These are phyloP conservation scores for Serendipita sp. DNA, from an alignment of 768 basidiomycete genomes.

Conservation along the genomic window DNA sequence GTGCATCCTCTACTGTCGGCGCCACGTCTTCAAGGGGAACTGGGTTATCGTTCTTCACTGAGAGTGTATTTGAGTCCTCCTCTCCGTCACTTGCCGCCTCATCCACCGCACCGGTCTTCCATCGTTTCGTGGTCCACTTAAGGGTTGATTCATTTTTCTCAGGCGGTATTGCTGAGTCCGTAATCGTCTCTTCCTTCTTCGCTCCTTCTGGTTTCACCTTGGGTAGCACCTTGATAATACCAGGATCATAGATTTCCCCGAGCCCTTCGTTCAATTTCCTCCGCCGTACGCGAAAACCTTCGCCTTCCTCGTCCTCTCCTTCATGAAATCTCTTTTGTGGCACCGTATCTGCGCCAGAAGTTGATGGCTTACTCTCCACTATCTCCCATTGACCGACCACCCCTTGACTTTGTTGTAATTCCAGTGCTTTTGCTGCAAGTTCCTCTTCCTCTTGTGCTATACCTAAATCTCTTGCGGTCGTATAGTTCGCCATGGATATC, in stretches of 20 bases:
- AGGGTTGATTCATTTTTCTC: not conserved
- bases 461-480: conserved; percentile 73
- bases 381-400: conserved; percentile 16
- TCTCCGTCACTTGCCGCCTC: not conserved
- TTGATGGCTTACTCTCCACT: conserved; percentile 24
- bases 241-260: conserved; percentile 73
- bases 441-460: conserved; percentile 64
- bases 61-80: not conserved
- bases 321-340: conserved; percentile 8
- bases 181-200: conserved; percentile 14
- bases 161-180: not conserved
- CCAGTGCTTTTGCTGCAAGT: conserved; percentile 39
- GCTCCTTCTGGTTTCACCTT: conserved; percentile 35
- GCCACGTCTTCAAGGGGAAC: not conserved
- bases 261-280: conserved; percentile 43
- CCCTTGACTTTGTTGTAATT: conserved; percentile 14
- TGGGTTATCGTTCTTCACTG: not conserved
- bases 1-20: not conserved
- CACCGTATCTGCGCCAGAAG: conserved; percentile 13
- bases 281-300: conserved; percentile 47
- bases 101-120: not conserved
- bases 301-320: conserved; percentile 12
- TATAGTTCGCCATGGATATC: conserved; percentile 54
- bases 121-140: not conserved
- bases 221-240: conserved; percentile 42